phyloP scores from a whole-genome alignment of 1,139 yeast genomes.

The Geotrichum citri-aurantii region DNA sequence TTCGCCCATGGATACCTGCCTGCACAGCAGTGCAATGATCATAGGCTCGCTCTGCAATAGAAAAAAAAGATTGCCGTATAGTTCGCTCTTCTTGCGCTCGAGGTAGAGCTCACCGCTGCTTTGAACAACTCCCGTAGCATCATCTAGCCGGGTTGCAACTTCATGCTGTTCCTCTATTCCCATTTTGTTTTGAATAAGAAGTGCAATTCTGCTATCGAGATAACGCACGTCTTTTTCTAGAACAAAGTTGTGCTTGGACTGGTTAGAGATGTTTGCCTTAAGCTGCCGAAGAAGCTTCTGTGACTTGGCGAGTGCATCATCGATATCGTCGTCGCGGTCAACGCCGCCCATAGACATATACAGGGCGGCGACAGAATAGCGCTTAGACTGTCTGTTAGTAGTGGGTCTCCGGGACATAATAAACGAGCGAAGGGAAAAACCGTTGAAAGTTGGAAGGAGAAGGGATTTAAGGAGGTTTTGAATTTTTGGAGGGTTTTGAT shows the following conservation, averaged over 20 bases:
- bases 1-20: slow-evolving; percentile 38
- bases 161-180: slow-evolving; percentile 38
- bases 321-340: slow-evolving; percentile 37
- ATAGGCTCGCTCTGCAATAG: slow-evolving; percentile 40
- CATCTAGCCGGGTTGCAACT: slow-evolving; percentile 34
- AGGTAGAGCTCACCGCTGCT: slow-evolving; percentile 24
- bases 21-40: slow-evolving; percentile 37
- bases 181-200: slow-evolving; percentile 40
- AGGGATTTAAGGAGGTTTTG: background rate
- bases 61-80: slow-evolving; percentile 39
- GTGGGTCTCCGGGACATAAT: slow-evolving; percentile 3
- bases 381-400: slow-evolving; percentile 34
- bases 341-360: slow-evolving; percentile 39
- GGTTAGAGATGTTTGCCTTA: slow-evolving; percentile 37
- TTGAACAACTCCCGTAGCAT: slow-evolving; percentile 16
- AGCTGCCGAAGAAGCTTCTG: slow-evolving; percentile 36
- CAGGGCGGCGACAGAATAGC: slow-evolving; percentile 38
- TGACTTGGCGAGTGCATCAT: slow-evolving; percentile 37
- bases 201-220: slow-evolving; percentile 39
- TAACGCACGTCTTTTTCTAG: slow-evolving; percentile 40
- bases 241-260: slow-evolving; percentile 37
- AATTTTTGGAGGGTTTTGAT: background rate
- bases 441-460: background rate
- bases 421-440: background rate
- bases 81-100: slow-evolving; percentile 32